Conservation (phyloP, 164 flowering plant species). For the Piper betle region DNA sequence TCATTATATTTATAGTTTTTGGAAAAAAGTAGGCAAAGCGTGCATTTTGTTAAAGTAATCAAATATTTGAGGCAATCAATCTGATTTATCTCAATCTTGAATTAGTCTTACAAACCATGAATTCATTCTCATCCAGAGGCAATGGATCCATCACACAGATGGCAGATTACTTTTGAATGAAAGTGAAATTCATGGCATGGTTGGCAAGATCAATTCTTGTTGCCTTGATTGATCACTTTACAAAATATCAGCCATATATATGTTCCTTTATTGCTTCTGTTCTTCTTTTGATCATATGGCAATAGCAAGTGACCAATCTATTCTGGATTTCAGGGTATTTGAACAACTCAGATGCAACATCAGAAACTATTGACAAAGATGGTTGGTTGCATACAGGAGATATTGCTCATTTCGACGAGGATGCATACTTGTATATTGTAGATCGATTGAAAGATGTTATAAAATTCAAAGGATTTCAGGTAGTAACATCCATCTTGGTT, state of each 20-base stretch:
- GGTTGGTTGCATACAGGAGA: slow-evolving; percentile 89
- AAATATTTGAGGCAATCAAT: no score
- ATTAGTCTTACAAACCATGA: no score
- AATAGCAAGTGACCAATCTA: slow-evolving; percentile 1
- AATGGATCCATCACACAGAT: no score
- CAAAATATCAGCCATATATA: background rate
- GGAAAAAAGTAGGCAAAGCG: background rate
- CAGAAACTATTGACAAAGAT: slow-evolving; percentile 35
- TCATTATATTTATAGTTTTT: no score
- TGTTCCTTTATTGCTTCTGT: background rate
- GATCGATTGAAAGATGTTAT: slow-evolving; percentile 76
- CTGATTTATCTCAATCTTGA: no score
- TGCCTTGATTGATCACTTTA: no score
- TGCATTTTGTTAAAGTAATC: no score
- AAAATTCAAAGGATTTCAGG: slow-evolving; percentile 91
- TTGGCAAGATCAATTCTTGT: no score
- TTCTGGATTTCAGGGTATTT: slow-evolving; percentile 42
- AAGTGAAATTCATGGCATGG: no score
- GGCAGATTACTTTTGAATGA: no score
- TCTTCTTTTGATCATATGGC: background rate
- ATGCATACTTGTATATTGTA: slow-evolving; percentile 45
- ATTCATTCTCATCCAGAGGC: no score
- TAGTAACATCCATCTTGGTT: slow-evolving; percentile 4
- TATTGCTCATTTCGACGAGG: slow-evolving; percentile 52
- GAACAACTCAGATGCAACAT: slow-evolving; percentile 42